Evolutionary conservation across 257 asterid species (phyloP).

Genomic region (Ballota nigra): DNA sequence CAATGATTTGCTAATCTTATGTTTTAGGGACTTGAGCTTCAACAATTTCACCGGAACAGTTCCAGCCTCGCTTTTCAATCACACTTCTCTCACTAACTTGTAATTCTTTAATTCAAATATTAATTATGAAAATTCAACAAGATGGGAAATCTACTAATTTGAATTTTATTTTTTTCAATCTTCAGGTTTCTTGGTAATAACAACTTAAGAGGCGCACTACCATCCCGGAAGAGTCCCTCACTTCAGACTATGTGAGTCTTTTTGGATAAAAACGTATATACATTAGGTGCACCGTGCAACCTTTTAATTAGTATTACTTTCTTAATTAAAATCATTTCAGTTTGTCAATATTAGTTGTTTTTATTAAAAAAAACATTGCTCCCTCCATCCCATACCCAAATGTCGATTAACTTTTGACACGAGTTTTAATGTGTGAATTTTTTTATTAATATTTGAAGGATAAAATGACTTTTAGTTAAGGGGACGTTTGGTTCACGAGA

Average conservation of each 20-base stretch:
- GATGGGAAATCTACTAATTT: not conserved
- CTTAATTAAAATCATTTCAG: no score
- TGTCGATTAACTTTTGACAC: no score
- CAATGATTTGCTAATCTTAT: not conserved
- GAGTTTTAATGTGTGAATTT: no score
- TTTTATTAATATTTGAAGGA: no score
- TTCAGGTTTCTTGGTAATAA: slow-evolving; percentile 87
- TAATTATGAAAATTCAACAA: not conserved
- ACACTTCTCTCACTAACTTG: slow-evolving; percentile 48
- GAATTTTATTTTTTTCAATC: not conserved
- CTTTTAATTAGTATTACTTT: no score
- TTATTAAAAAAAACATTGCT: no score
- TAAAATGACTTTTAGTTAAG: no score
- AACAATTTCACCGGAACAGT: slow-evolving; percentile 60
- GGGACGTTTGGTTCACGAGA: no score
- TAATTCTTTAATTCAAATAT: slow-evolving; percentile 23
- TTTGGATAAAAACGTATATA: not conserved
- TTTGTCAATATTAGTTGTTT: not conserved
- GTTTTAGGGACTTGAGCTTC: slow-evolving; percentile 90
- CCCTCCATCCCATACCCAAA: no score
- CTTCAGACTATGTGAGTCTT: slow-evolving; percentile 57
- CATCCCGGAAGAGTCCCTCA: slow-evolving; percentile 36
- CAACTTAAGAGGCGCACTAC: slow-evolving; percentile 55
- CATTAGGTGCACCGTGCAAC: no score
- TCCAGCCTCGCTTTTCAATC: slow-evolving; percentile 58